Base-by-base conservation (phyloP, 2,329 filamentous ascomycete species). In the Plenodomus biglobosus region DNA sequence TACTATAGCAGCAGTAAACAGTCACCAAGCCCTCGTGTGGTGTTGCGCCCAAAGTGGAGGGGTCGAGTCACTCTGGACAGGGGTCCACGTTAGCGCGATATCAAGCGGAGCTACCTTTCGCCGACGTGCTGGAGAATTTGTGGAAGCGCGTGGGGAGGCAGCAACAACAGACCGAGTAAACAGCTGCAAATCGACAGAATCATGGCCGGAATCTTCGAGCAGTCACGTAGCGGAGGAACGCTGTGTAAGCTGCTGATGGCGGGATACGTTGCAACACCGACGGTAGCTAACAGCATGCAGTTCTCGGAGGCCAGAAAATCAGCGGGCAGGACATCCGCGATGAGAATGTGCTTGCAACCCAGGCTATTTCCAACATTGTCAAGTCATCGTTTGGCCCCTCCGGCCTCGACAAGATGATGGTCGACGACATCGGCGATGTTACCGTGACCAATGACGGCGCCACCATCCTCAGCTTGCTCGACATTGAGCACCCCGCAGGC, bases 331-430 rank as follows among this genome's bases (percentile, higher is more conserved):
- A 99, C 77, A 95, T 99, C 73, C 85, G 94, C 72, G 94, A 99
- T 73, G 92, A 97, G 77, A 97, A 96, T 80, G 94, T 97, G 40
- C 84, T 91, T 62, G 94, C 94, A 61, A 97, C 94, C 38, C 91
- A 96, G 74, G 91, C 92, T 50, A 97, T 99, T 69, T 88, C 94
- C 66, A 99, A 97, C 85, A 92, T 99, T 51, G 91, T 99, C 74
- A 97, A 96, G 80, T 96, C 90, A 75, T 99, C 94, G 15, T 99
- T 99, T 71, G 94, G 94, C 46, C 94, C 94, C 42, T 96, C 90
- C 55, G 94, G 94, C 40, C 83, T 99, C 60, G 94, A 99, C 74
- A 99, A 99, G 84, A 99, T 99, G 94, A 97, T 99, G 94, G 94
- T 99, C 65, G 94, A 99, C 77, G 94, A 99, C 73, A 97, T 99